phyloP scores from a whole-genome alignment of 2,329 filamentous ascomycete genomes.

The Exophiala sp. region DNA sequence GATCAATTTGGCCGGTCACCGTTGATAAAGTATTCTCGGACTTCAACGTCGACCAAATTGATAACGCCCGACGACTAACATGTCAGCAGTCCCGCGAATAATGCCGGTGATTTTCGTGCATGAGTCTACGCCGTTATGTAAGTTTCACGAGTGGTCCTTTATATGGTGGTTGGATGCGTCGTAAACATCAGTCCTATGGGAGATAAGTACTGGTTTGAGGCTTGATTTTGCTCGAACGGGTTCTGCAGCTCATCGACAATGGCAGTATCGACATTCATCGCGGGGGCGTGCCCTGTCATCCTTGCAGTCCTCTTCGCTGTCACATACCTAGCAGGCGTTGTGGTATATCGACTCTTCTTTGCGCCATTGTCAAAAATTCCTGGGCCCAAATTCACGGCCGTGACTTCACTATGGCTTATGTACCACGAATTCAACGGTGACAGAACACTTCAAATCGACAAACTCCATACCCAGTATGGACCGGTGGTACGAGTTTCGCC shows the following conservation, averaged over 20 bases:
- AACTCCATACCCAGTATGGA: slow-evolving; percentile 56
- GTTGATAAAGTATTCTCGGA: slow-evolving; percentile 6
- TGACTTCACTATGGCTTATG: slow-evolving; percentile 19
- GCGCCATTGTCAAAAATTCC: slow-evolving; percentile 26
- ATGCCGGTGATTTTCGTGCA: slow-evolving; percentile 1
- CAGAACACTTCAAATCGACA: slow-evolving; percentile 48
- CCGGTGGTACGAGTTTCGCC: slow-evolving; percentile 63
- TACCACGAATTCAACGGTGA: slow-evolving; percentile 14
- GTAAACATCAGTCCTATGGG: too few species aligned
- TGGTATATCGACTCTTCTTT: slow-evolving; percentile 19
- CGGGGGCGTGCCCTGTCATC: neutral
- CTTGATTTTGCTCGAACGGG: slow-evolving; percentile 3
- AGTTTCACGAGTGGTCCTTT: slow-evolving; percentile 1
- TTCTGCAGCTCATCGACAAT: slow-evolving; percentile 4
- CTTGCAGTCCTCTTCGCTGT: slow-evolving; percentile 5
- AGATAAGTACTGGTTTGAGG: slow-evolving; percentile 4
- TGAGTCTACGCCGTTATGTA: neutral
- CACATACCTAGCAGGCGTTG: slow-evolving; percentile 1
- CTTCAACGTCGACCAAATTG: slow-evolving; percentile 3
- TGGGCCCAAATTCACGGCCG: slow-evolving; percentile 19
- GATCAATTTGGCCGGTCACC: slow-evolving; percentile 3
- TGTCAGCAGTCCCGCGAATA: neutral
- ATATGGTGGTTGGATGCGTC: slow-evolving; percentile 1
- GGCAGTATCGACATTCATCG: slow-evolving; percentile 2
- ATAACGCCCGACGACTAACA: slow-evolving; percentile 9